These are phyloP conservation scores for Mortierella sp. DNA, from an alignment of 371 early-diverging fungal genomes.

Conservation along the genomic window DNA sequence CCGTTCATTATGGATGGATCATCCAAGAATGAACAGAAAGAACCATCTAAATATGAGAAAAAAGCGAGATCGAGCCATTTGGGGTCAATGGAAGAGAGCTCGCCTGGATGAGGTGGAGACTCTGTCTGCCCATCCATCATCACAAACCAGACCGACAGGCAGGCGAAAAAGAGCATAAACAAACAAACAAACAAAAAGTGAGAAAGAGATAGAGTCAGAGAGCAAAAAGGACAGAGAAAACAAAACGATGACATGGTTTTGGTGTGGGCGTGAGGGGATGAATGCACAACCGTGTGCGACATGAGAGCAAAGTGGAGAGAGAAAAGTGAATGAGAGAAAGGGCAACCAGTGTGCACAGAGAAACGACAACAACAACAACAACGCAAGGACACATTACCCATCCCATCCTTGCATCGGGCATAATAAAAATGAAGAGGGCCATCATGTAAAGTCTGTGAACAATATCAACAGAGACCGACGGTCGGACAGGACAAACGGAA, in stretches of 20 bases:
- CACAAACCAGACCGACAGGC: neutral
- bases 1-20: no score
- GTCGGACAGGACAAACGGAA: neutral
- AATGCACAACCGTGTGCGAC: constrained; percentile 1
- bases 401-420: constrained; percentile 8
- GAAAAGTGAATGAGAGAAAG: neutral
- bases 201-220: constrained; percentile 15
- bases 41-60: neutral
- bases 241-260: neutral
- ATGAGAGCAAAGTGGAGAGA: constrained; percentile 5
- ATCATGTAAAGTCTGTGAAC: neutral
- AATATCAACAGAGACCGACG: neutral
- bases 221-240: neutral
- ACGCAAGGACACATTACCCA: constrained; percentile 5
- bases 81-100: neutral
- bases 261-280: constrained; percentile 5
- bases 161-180: neutral
- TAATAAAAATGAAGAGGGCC: neutral
- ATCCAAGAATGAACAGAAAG: no score
- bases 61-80: neutral
- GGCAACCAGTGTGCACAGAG: neutral
- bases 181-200: neutral
- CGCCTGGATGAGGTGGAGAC: neutral
- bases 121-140: constrained; percentile 3
- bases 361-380: neutral